phyloP scores from a whole-genome alignment of 805 yeast genomes.

The Alloascoidea hylecoeti region DNA sequence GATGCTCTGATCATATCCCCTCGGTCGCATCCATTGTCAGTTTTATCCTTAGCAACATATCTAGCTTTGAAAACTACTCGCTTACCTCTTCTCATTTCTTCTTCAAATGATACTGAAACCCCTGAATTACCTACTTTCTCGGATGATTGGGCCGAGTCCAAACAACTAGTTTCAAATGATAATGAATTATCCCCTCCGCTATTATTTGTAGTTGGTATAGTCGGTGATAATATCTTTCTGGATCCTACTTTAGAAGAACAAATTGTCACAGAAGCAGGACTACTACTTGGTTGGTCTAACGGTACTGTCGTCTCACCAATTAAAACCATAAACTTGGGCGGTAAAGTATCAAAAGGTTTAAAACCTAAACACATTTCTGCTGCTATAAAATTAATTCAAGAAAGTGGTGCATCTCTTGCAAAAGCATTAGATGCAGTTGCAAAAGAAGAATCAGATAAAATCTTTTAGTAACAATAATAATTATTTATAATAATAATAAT shows the following conservation, averaged over 20 bases:
- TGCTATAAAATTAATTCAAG: constrained; percentile 41
- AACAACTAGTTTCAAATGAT: constrained; percentile 24
- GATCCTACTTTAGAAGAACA: constrained; percentile 90
- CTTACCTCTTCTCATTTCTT: constrained; percentile 59
- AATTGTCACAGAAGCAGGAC: constrained; percentile 74
- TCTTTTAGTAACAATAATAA: neutral
- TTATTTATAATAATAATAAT: too few relatives aligned
- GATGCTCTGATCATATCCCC: constrained; percentile 73
- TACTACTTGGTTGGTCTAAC: constrained; percentile 58
- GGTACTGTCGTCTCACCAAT: constrained; percentile 64
- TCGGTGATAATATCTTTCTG: constrained; percentile 54
- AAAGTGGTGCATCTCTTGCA: constrained; percentile 49
- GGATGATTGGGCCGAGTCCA: constrained; percentile 68
- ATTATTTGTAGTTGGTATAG: constrained; percentile 59
- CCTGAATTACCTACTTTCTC: constrained; percentile 87
- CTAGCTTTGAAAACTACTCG: constrained; percentile 69
- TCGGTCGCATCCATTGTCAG: constrained; percentile 67
- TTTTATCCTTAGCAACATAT: constrained; percentile 68
- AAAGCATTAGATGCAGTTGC: constrained; percentile 38
- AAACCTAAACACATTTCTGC: constrained; percentile 29
- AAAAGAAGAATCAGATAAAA: constrained; percentile 13
- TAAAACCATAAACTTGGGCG: constrained; percentile 48
- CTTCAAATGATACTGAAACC: constrained; percentile 43
- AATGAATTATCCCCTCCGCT: constrained; percentile 38
- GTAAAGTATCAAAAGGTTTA: constrained; percentile 37